Evolutionary conservation across 2,329 filamentous ascomycete genomes (phyloP), one percentile per base, ranked within the genome.

Genomic region (Thyridium curvatum): DNA sequence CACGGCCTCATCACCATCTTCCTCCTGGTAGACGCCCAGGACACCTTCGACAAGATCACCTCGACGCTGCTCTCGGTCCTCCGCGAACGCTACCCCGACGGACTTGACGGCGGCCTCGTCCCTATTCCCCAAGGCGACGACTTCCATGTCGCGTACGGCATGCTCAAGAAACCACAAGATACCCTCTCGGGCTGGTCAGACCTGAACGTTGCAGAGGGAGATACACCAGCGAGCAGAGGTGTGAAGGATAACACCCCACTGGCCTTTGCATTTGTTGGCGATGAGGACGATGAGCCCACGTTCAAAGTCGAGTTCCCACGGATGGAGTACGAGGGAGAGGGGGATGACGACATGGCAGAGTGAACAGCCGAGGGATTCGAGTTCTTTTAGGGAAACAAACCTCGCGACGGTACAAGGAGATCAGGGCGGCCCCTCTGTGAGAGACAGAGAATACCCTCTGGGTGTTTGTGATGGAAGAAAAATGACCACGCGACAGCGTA

Each of bases 1-100:
- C 74, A 84, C 56, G 79, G 83, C 53, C 77, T 78, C 41, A 75
- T 80, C 50, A 89, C 83, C 4, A 69, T 88, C 46, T 77, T 85
- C 51, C 68, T 89, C 41, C 80, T 84, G 45, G 70, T 83, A 34
- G 71, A 78, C 30, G 64, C 78, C 5, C 62, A 72, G 12, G 70
- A 72, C 30, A 60, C 77, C 10, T 77, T 87, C 52, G 61, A 67
- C 13, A 59, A 66, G 2, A 64, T 85, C 42, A 78, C 78, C 41
- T 50, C 66, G 14, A 70, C 78, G 15, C 72, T 90, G 2, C 61
- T 85, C 14, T 59, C 65, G 1, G 63, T 77, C 10, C 61, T 89
- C 6, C 65, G 55, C 18, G 76, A 80, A 33, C 64, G 75, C 18
- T 81, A 79, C 43, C 71, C 77, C 0, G 41, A 59, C 1, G 77